phyloP scores from a whole-genome alignment of 495 filamentous ascomycete genomes.

The Podospora pseudocomata region DNA sequence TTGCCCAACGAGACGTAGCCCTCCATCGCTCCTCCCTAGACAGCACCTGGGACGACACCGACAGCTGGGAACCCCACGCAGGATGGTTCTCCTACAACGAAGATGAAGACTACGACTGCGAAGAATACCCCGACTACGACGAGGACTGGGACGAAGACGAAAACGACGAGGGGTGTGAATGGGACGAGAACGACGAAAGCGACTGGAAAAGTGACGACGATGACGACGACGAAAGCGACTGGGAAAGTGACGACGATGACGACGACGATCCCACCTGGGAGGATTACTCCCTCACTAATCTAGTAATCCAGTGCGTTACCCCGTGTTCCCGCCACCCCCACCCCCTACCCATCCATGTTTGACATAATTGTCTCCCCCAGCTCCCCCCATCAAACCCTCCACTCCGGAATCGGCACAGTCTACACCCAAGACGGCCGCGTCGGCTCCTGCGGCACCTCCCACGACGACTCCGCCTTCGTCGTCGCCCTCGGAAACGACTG shows the following conservation, averaged over 20 bases:
- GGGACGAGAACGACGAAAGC: background rate
- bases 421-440: conserved; percentile 25
- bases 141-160: background rate
- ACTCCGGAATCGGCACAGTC: conserved; percentile 27
- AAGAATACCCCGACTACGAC: background rate
- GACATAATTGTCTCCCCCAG: background rate
- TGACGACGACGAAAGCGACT: background rate
- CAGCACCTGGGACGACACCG: background rate
- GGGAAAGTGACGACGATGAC: background rate
- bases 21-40: background rate
- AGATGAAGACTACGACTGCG: background rate
- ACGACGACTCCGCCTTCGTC: conserved; percentile 25
- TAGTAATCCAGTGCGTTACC: background rate
- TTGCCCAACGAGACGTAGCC: background rate
- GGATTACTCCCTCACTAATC: background rate
- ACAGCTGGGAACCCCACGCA: background rate
- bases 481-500: conserved; percentile 25
- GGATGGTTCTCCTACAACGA: background rate
- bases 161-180: background rate
- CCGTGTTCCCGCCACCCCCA: background rate
- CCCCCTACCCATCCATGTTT: background rate
- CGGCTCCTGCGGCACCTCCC: conserved; percentile 31
- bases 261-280: background rate
- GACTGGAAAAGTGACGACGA: background rate
- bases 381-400: conserved; percentile 10